Evolutionary conservation across 495 filamentous ascomycete species (phyloP), one percentile per base, ranked within the genome.

Genomic region (Sporormia fimetaria): DNA sequence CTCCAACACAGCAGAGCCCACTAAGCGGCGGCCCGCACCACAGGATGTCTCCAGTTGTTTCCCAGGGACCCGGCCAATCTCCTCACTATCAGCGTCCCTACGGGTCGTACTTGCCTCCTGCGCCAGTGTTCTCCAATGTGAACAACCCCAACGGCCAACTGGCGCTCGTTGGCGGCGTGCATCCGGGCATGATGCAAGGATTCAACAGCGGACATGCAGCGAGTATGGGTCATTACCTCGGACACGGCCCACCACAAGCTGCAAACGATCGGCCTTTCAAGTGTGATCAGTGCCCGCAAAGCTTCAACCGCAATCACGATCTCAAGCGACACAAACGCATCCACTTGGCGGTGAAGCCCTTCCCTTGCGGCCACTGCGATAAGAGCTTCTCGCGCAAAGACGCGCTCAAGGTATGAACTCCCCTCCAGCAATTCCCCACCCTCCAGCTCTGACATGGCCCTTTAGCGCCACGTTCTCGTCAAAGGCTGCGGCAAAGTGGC

Each of bases 321-420:
- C 65, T 98, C 38, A 98, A 98, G 60, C 74, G 90, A 30, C 90
- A 98, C 53, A 93, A 93, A 60, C 67, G 87, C 40, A 98, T 98
- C 40, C 90, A 98, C 61, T 63, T 96, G 33, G 82, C 86, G 0
- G 82, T 96, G 33, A 98, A 98, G 67, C 90, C 90, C 0, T 96
- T 86, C 59, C 87, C 90, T 0, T 98, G 90, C 55, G 71, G 61
- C 8, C 78, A 83, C 52, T 98, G 90, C 55, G 87, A 94, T 22
- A 98, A 96, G 74, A 90, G 84, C 60, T 98, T 98, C 52, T 94
- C 85, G 14, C 67, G 90, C 27, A 98, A 95, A 60, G 90, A 98
- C 67, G 90, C 90, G 14, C 68, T 98, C 10, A 98, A 98, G 82
- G 90, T 96, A 55, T 44, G 70, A 59, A 21, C 37, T 22, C 33